These are phyloP conservation scores for Posidonia australis DNA, from an alignment of 106 monocot genomes.

Conservation along the genomic window DNA sequence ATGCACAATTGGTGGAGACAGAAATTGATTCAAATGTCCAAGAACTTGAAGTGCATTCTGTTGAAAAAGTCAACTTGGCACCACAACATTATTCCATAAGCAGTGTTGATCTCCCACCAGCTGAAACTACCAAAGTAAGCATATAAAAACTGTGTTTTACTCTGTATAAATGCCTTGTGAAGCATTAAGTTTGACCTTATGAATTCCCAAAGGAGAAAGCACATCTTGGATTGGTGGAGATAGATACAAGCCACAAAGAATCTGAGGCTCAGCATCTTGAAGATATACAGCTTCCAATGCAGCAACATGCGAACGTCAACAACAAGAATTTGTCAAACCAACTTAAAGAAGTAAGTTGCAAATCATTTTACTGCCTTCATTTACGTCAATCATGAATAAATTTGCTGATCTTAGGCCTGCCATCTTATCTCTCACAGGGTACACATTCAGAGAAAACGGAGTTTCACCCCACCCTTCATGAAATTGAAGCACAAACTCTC, in stretches of 20 bases:
- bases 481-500: neutral
- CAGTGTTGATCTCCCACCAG: neutral
- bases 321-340: neutral
- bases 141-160: neutral
- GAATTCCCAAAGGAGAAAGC: neutral
- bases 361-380: too few species aligned
- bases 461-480: neutral
- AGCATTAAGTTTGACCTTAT: neutral
- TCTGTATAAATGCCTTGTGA: neutral
- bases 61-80: neutral
- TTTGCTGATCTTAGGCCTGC: neutral
- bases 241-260: neutral
- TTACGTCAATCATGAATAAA: neutral
- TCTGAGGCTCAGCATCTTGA: neutral
- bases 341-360: neutral
- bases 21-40: neutral
- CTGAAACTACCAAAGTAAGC: neutral
- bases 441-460: neutral
- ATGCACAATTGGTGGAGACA: neutral
- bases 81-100: neutral
- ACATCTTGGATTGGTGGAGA: neutral
- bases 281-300: neutral
- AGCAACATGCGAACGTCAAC: neutral
- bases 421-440: neutral
- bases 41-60: neutral